Percentiles rank a stretch among this genome's conserved stretches.
These are phyloP conservation scores for Colletotrichum tanaceti DNA, from an alignment of 2,329 filamentous ascomycete genomes.

Conservation along the genomic window DNA sequence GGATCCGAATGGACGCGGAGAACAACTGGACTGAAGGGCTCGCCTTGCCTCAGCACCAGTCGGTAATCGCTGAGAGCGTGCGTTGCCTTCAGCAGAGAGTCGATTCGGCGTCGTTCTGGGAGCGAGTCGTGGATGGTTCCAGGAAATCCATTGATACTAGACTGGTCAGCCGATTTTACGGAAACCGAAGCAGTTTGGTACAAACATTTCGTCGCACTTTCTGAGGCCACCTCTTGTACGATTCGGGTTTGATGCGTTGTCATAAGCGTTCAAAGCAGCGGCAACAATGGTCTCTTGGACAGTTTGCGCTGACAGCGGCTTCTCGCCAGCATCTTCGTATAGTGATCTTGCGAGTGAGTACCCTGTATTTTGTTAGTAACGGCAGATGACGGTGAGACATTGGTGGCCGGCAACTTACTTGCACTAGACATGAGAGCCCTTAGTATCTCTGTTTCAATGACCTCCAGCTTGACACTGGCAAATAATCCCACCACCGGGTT, in stretches of 20 bases:
- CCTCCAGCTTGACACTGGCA: constrained; percentile 68
- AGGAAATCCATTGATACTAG: constrained; percentile 73
- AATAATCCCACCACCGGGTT: constrained; percentile 70
- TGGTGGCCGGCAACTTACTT: constrained; percentile 59
- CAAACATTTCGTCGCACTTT: constrained; percentile 80
- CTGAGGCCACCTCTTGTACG: constrained; percentile 80
- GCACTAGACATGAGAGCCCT: constrained; percentile 72
- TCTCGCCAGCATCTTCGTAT: constrained; percentile 64
- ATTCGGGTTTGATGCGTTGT: constrained; percentile 86
- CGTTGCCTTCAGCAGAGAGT: constrained; percentile 76
- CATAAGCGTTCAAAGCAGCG: constrained; percentile 77
- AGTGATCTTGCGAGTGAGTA: constrained; percentile 73
- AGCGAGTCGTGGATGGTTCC: constrained; percentile 64
- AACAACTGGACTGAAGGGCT: constrained; percentile 82
- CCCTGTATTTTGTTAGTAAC: constrained; percentile 54
- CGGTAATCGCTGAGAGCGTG: constrained; percentile 82
- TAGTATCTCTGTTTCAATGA: constrained; percentile 77
- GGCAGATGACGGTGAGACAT: background rate
- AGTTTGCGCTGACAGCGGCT: constrained; percentile 60
- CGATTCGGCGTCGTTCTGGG: constrained; percentile 64
- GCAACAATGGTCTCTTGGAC: constrained; percentile 71
- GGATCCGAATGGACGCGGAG: constrained; percentile 83
- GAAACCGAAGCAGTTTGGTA: constrained; percentile 14
- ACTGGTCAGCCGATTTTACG: constrained; percentile 42
- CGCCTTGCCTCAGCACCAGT: constrained; percentile 80